phyloP scores from a whole-genome alignment of 495 filamentous ascomycete species.

The Aspergillus kassunensis region DNA sequence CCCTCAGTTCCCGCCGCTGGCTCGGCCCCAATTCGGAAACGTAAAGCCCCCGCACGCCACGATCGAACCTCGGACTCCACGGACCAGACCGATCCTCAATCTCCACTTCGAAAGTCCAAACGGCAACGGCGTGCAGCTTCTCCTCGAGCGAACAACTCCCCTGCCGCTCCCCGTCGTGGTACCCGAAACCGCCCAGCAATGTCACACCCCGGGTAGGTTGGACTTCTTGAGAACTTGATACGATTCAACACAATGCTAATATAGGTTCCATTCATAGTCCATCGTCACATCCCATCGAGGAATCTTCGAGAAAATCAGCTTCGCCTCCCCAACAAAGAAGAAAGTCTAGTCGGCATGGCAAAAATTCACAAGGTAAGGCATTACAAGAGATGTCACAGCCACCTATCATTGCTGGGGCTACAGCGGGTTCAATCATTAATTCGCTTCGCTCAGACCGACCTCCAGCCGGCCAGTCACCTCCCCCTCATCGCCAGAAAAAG shows the following conservation, averaged over 20 bases:
- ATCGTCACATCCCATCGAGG: conserved; percentile 42
- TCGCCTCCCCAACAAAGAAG: conserved; percentile 57
- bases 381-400: not conserved
- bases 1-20: conserved; percentile 35
- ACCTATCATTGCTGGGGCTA: not conserved
- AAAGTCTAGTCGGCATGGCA: conserved; percentile 59
- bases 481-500: conserved; percentile 51
- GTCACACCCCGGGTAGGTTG: conserved; percentile 78
- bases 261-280: conserved; percentile 24
- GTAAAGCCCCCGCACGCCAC: conserved; percentile 47
- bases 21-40: conserved; percentile 50
- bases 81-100: conserved; percentile 37
- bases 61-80: conserved; percentile 37
- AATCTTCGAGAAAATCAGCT: conserved; percentile 35
- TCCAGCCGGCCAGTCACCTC: conserved; percentile 31
- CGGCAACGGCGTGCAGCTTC: conserved; percentile 38
- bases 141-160: conserved; percentile 38
- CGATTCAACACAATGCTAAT: conserved; percentile 7
- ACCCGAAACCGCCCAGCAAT: conserved; percentile 66
- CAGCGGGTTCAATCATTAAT: not conserved
- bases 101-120: conserved; percentile 43
- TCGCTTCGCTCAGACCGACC: conserved; percentile 24
- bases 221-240: not conserved
- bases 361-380: conserved; percentile 25
- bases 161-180: conserved; percentile 52